Percentiles rank a stretch among this genome's conserved stretches.
Conservation (phyloP, 768 basidiomycete genomes). For the Trametes cinnabarina region DNA sequence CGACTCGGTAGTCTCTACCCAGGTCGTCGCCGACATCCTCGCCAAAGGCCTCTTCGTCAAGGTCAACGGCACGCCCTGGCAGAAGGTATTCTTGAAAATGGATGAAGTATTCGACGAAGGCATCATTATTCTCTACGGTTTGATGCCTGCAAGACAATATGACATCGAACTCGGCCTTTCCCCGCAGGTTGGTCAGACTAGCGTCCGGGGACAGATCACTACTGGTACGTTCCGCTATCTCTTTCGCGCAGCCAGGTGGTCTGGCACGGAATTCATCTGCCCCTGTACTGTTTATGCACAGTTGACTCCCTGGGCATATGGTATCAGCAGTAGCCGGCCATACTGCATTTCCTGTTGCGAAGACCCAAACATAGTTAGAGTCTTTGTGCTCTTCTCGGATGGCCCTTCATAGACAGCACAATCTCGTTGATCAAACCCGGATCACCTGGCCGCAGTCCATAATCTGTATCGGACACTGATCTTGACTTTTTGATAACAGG, state of each 20-base stretch:
- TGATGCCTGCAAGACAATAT: slow-evolving; percentile 86
- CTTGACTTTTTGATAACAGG: slow-evolving; percentile 2
- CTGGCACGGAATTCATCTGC: not conserved
- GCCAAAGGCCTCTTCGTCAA: slow-evolving; percentile 75
- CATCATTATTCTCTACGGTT: slow-evolving; percentile 85
- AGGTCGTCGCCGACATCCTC: slow-evolving; percentile 62
- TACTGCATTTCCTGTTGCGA: too few relatives aligned
- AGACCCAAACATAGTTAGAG: not conserved
- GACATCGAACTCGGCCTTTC: slow-evolving; percentile 83
- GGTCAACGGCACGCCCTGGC: slow-evolving; percentile 78
- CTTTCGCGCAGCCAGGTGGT: not conserved
- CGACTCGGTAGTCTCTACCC: slow-evolving; percentile 17
- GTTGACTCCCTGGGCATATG: slow-evolving; percentile 1
- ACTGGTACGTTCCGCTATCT: slow-evolving; percentile 38
- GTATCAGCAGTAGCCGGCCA: not conserved
- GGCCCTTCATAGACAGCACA: not conserved
- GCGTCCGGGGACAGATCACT: slow-evolving; percentile 62
- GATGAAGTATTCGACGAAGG: slow-evolving; percentile 84
- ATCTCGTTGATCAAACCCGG: not conserved
- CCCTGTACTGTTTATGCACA: not conserved
- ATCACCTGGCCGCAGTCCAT: not conserved
- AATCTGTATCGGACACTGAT: not conserved
- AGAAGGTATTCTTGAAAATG: slow-evolving; percentile 73
- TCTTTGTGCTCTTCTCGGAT: too few relatives aligned
- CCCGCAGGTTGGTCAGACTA: slow-evolving; percentile 45